Conservation (phyloP, 139 green algal genomes). For the Prasinococcaceae sp. region DNA sequence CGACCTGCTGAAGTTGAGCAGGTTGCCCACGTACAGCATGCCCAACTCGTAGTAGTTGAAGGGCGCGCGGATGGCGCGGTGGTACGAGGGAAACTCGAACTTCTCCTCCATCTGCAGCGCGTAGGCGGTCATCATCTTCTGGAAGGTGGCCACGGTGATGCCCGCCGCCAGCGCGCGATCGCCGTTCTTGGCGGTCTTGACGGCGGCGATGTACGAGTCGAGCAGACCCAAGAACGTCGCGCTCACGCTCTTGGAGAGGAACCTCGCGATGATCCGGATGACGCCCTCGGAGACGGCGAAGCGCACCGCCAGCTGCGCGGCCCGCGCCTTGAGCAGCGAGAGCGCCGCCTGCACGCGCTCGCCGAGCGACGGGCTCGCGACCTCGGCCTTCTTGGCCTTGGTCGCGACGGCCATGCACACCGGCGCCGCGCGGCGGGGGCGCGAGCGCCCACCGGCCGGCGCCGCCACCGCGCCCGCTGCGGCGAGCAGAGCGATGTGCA, state of each 20-base stretch:
- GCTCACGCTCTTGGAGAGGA: slow-evolving; percentile 5
- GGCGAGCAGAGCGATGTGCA: too few relatives aligned
- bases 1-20: slow-evolving; percentile 81
- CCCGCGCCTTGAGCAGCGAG: too few relatives aligned
- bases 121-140: slow-evolving; percentile 19
- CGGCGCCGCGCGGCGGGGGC: too few relatives aligned
- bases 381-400: too few relatives aligned
- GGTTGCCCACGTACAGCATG: slow-evolving; percentile 69
- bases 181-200: not conserved
- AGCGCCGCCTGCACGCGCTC: too few relatives aligned
- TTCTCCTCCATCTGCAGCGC: slow-evolving; percentile 31
- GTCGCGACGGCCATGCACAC: too few relatives aligned
- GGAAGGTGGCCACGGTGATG: slow-evolving; percentile 6
- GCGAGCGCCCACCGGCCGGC: too few relatives aligned
- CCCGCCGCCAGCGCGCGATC: not conserved
- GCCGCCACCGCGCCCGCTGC: too few relatives aligned
- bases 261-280: not conserved
- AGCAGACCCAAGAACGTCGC: slow-evolving; percentile 5
- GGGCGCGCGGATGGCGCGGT: slow-evolving; percentile 51
- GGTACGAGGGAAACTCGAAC: slow-evolving; percentile 80
- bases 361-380: too few relatives aligned
- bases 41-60: slow-evolving; percentile 86
- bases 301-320: too few relatives aligned
- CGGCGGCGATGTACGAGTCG: slow-evolving; percentile 1
- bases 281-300: too few relatives aligned